These are phyloP conservation scores for Cytauxzoon felis DNA, from an alignment of 169 alveolate genomes.

Conservation along the genomic window DNA sequence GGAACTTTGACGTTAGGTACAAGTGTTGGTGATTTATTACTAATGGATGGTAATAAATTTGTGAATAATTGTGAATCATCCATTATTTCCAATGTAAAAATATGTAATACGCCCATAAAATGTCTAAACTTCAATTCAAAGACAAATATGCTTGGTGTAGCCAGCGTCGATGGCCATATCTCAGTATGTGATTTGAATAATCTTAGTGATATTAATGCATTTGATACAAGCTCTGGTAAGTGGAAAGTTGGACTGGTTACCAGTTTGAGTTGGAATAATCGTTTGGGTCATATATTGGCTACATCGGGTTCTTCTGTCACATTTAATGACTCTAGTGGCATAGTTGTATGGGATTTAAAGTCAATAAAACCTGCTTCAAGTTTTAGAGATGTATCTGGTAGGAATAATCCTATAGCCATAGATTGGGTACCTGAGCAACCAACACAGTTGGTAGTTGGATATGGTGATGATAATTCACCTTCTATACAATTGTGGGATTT, in stretches of 20 bases:
- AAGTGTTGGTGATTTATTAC: constrained; percentile 37
- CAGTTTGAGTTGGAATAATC: constrained; percentile 72
- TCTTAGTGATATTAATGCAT: constrained; percentile 18
- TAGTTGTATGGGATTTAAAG: constrained; percentile 82
- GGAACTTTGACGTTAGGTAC: constrained; percentile 35
- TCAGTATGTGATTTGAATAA: constrained; percentile 39
- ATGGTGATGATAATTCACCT: constrained; percentile 81
- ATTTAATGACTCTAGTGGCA: constrained; percentile 73
- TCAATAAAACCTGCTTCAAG: constrained; percentile 76
- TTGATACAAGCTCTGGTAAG: constrained; percentile 55
- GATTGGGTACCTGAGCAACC: constrained; percentile 82
- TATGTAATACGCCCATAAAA: constrained; percentile 39
- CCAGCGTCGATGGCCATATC: constrained; percentile 56
- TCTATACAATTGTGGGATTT: constrained; percentile 82
- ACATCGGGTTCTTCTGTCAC: constrained; percentile 51
- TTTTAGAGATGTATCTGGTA: constrained; percentile 78
- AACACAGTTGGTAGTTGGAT: constrained; percentile 77
- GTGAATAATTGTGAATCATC: constrained; percentile 19
- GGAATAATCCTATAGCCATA: constrained; percentile 75
- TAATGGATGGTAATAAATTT: constrained; percentile 32
- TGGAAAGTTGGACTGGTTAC: constrained; percentile 63
- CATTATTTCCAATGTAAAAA: constrained; percentile 14
- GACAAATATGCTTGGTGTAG: constrained; percentile 56
- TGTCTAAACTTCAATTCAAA: constrained; percentile 42
- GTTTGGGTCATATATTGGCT: constrained; percentile 80